Evolutionary conservation across 805 yeast species (phyloP), one percentile per base, ranked within the genome.

Genomic region (Candida verbasci): DNA sequence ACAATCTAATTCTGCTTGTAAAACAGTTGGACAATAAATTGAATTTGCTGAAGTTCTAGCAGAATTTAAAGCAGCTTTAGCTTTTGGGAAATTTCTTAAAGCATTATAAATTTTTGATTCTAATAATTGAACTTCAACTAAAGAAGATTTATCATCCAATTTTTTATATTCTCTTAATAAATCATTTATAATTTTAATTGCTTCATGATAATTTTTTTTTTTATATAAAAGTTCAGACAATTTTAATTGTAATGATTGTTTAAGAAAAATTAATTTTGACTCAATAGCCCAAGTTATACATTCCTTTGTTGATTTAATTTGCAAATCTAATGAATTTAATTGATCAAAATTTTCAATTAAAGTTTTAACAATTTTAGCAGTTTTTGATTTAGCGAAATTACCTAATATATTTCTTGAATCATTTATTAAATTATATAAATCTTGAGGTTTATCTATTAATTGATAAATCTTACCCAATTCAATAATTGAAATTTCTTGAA

Each of bases 1-100:
- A 64, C 86, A 76, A 58, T 93, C 99, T 38, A 93, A 74, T 55
- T 88, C 95, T 1, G 97, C 97, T 63, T 93, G 96, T 49, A 83
- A 74, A 35, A 80, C 68, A n/a, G 97, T 85, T 8, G 97, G 95
- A 52, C 96, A 86, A 66, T 89, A 94, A 35, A 93, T 86, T 16
- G 97, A 76, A 59, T 93, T 94, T n/a, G 98, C 98, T 3, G 95
- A 83, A 0, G 98, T 93, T 60, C 97, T 78, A 2, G 98, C 96
- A 31, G 95, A 81, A 2, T 97, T 88, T 50, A 93, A 71, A 2
- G 96, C 81, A 6, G 97, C 97, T 51, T 86, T 78, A 4, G 96
- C 77, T 64, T 91, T 93, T 4, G 96, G 84, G 51, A 86, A 74
- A 59, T 93, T 93, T 58, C 96, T 78, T 50, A 93, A 70, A 18